Conservation (phyloP, 805 yeast genomes). For the Jamesozyma hellenica region DNA sequence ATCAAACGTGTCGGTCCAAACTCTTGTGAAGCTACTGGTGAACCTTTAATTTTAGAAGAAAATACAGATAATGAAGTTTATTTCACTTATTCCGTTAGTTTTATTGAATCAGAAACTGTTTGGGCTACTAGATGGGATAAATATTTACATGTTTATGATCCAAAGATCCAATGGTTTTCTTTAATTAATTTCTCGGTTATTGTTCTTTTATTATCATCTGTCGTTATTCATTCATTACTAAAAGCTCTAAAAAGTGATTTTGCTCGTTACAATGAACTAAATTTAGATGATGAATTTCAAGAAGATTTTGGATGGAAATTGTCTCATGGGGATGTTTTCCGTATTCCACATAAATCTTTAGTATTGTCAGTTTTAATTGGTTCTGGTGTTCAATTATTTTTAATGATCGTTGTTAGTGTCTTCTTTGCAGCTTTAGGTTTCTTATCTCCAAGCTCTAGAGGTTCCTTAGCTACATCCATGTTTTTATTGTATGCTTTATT, state of each 20-base stretch:
- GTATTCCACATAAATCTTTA: slow-evolving; percentile 66
- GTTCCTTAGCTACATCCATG: slow-evolving; percentile 84
- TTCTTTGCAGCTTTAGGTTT: slow-evolving; percentile 81
- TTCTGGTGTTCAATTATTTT: slow-evolving; percentile 73
- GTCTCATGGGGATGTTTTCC: slow-evolving; percentile 88
- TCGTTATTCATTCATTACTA: slow-evolving; percentile 68
- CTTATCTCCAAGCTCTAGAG: slow-evolving; percentile 89
- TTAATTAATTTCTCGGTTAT: slow-evolving; percentile 76
- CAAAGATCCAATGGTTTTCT: slow-evolving; percentile 93
- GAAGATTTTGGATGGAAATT: slow-evolving; percentile 97
- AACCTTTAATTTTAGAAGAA: slow-evolving; percentile 41
- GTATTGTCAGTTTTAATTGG: slow-evolving; percentile 74
- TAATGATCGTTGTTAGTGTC: slow-evolving; percentile 65
- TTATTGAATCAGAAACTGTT: slow-evolving; percentile 56
- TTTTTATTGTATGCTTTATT: slow-evolving; percentile 72
- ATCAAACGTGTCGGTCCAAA: slow-evolving; percentile 34
- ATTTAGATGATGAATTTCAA: slow-evolving; percentile 74
- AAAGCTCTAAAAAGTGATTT: slow-evolving; percentile 80
- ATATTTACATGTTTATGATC: slow-evolving; percentile 82
- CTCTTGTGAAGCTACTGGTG: slow-evolving; percentile 23
- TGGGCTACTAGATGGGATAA: slow-evolving; percentile 99
- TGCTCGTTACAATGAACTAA: slow-evolving; percentile 77
- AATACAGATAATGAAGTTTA: slow-evolving; percentile 47
- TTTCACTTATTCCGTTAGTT: slow-evolving; percentile 77
- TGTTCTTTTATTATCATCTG: slow-evolving; percentile 63